phyloP scores from a whole-genome alignment of 2,329 filamentous ascomycete species.

The Pseudogymnoascus sp. region DNA sequence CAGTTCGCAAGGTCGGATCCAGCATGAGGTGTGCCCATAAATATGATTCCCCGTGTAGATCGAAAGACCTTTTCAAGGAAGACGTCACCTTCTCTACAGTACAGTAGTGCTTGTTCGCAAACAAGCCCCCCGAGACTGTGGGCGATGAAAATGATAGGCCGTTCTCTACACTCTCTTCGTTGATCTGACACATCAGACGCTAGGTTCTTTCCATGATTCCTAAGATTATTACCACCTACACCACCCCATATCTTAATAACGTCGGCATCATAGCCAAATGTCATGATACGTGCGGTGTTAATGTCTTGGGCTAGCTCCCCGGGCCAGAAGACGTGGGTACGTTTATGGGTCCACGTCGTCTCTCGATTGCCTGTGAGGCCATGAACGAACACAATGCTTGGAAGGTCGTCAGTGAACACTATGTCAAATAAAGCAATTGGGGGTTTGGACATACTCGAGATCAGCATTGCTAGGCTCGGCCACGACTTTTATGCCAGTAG shows the following conservation, averaged over 20 bases:
- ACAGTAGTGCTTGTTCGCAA: conserved; percentile 15
- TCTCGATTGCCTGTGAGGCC: conserved; percentile 35
- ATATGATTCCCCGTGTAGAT: conserved; percentile 16
- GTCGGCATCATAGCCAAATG: neutral
- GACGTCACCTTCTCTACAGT: conserved; percentile 10
- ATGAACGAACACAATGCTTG: conserved; percentile 35
- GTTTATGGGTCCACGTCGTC: conserved; percentile 32
- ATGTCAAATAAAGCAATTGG: neutral
- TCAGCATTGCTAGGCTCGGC: conserved; percentile 9
- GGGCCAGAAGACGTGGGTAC: conserved; percentile 15
- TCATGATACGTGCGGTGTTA: neutral
- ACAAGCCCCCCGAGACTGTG: conserved; percentile 19
- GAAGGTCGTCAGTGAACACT: neutral
- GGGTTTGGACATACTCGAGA: conserved; percentile 12
- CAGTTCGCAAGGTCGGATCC: conserved; percentile 15
- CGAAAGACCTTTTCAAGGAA: conserved; percentile 11
- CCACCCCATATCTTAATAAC: conserved; percentile 13
- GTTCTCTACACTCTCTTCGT: conserved; percentile 11
- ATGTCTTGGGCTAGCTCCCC: conserved; percentile 12
- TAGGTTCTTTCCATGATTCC: conserved; percentile 15
- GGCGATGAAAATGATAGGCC: conserved; percentile 18
- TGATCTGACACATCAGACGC: conserved; percentile 13
- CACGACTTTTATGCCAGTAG: conserved; percentile 13
- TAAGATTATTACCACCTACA: conserved; percentile 13
- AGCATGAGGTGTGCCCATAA: conserved; percentile 19